A percentile compares a stretch with the other conserved stretches of the same genome.
phyloP scores from a whole-genome alignment of 257 asterid genomes.

The Ocimum tenuiflorum region DNA sequence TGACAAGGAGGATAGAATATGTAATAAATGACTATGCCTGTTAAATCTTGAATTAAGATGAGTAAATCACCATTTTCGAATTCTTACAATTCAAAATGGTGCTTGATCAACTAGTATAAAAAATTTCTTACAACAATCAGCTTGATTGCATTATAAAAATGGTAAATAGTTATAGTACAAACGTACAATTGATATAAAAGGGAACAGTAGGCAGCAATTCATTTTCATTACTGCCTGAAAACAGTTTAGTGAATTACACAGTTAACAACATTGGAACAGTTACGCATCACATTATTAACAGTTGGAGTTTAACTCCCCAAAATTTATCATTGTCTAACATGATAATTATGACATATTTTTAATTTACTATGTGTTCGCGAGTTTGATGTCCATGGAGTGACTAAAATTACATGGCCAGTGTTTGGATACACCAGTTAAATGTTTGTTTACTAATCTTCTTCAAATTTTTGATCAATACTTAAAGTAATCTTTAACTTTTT shows the following conservation, averaged over 20 bases:
- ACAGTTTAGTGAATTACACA: neutral
- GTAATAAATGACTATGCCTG: neutral
- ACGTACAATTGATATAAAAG: neutral
- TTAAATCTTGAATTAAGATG: slow-evolving; percentile 1
- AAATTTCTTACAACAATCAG: neutral
- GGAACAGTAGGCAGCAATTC: neutral
- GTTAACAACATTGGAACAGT: neutral
- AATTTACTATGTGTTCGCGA: neutral
- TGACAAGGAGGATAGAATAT: neutral
- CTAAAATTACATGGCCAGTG: neutral
- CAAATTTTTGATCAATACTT: no score
- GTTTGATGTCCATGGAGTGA: neutral
- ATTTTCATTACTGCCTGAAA: neutral
- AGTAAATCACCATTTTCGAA: neutral
- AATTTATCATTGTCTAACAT: no score
- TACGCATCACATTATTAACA: neutral
- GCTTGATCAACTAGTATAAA: neutral
- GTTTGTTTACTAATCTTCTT: no score
- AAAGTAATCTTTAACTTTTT: no score
- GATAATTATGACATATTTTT: neutral
- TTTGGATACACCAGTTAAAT: no score
- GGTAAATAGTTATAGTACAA: neutral
- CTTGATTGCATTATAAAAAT: neutral
- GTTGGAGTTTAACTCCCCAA: neutral
- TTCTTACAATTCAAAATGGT: neutral